Base-by-base conservation (phyloP, 345 rosid species). In the Gossypium stocksii region DNA sequence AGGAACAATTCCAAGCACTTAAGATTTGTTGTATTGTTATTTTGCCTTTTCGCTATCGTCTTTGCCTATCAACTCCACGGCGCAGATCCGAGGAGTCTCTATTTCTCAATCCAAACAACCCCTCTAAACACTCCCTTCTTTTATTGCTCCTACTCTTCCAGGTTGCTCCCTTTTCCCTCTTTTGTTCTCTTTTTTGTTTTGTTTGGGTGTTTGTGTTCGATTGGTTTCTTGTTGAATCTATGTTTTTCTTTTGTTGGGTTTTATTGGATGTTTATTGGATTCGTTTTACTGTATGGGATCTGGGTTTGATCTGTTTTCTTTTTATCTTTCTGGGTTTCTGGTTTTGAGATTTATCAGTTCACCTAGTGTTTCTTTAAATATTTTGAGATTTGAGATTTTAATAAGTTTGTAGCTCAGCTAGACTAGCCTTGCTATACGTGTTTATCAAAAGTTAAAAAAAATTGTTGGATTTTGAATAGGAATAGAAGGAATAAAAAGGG, bases 211-310 rank as follows among this genome's bases (percentile, higher is more conserved):
- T 57, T 57, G 27, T 57, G 34, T 57, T 57, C 22, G 12, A 22
- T 20, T 57, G 62, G 27, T 57, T 57, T 57, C 34, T 13, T 57
- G 62, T 57, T 57, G 29, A 57, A 22, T 57, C 27, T 57, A 57
- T 57, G 62, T 57, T 57, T 22, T 56, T 20, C 8, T 53, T n/a
- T 53, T 53, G 10, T n/a, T 53, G 10, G 58, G 2, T 53, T 53
- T 53, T 19, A n/a, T 53, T 53, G n/a, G 58, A 53, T 53, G 54
- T 48, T 58, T 25, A 12, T 43, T 52, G 56, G 27, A 8, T 44
- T 61, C 19, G 23, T 51, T 62, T 56, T 46, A 2, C 16, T 22
- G 64, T 74, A 41, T 78, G 41, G 75, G 89, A 82, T 82, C 80
- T 79, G 76, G 76, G 78, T n/a, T 80, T 78, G 66, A 63, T 78